Evolutionary conservation across 2,329 filamentous ascomycete genomes (phyloP).

Genomic region (Exophiala lecanii-corni): DNA sequence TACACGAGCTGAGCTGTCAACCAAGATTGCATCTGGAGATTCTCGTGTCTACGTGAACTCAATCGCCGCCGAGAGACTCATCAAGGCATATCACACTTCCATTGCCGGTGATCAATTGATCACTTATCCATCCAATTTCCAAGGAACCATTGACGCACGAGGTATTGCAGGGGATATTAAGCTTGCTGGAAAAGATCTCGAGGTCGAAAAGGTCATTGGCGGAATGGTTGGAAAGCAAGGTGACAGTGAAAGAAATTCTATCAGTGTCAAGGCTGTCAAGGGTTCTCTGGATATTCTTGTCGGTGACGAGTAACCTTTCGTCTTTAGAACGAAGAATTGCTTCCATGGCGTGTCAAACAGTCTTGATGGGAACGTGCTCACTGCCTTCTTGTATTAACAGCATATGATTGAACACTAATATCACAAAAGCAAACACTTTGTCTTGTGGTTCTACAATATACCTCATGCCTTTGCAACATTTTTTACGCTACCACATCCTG

Average conservation of each 20-base stretch:
- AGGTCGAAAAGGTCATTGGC: conserved; percentile 17
- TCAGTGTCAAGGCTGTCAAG: conserved; percentile 16
- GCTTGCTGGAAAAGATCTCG: conserved; percentile 17
- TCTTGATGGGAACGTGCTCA: no score
- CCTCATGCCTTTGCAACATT: no score
- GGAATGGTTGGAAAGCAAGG: conserved; percentile 14
- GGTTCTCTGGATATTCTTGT: conserved; percentile 18
- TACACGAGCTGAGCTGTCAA: conserved; percentile 12
- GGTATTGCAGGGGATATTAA: conserved; percentile 16
- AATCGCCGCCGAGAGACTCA: conserved; percentile 12
- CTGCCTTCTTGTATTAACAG: no score
- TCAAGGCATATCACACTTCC: conserved; percentile 11
- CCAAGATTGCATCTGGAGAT: conserved; percentile 13
- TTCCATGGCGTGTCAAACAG: no score
- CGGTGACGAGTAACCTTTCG: conserved; percentile 10
- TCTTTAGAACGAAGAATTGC: background rate
- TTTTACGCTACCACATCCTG: no score
- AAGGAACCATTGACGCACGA: conserved; percentile 18
- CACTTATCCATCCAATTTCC: conserved; percentile 18
- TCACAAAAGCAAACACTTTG: no score
- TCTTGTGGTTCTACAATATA: no score
- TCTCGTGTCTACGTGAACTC: conserved; percentile 16
- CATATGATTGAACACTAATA: no score
- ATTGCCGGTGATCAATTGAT: conserved; percentile 17
- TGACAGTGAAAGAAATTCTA: conserved; percentile 11